A percentile compares a stretch with the other conserved stretches of the same genome.
Evolutionary conservation across 345 rosid species (phyloP).

Genomic region (Corymbia maculata): DNA sequence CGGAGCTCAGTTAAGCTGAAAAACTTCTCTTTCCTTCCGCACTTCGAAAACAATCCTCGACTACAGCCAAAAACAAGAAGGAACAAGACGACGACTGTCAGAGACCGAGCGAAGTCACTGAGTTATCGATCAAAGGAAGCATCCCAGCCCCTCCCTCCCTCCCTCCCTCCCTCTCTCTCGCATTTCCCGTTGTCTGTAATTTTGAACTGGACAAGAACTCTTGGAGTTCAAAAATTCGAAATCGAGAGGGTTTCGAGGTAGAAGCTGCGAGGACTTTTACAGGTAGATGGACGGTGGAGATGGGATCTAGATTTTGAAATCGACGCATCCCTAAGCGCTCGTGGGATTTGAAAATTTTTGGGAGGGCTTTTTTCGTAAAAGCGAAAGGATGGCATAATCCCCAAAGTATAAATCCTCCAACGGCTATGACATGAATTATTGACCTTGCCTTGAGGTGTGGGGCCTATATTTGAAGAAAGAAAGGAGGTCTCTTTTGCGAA

Average conservation of each 20-base stretch:
- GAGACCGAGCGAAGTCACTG: not conserved
- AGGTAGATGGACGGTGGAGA: slow-evolving; percentile 1
- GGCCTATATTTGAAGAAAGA: not conserved
- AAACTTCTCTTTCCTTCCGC: not conserved
- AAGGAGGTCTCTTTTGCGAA: not conserved
- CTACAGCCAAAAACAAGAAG: not conserved
- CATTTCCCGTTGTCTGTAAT: not conserved
- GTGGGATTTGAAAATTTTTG: not conserved
- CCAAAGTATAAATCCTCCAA: not conserved
- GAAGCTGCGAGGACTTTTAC: not conserved
- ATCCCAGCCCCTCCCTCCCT: not conserved
- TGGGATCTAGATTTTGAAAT: not conserved
- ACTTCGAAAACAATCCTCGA: not conserved
- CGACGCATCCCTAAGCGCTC: not conserved
- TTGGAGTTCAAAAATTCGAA: not conserved
- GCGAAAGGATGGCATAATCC: not conserved
- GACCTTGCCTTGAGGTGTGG: not conserved
- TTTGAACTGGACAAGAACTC: not conserved
- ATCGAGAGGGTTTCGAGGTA: not conserved
- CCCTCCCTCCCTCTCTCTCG: not conserved
- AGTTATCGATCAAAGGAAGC: not conserved
- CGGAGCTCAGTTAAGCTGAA: not conserved
- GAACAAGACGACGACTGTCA: not conserved
- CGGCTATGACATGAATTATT: not conserved
- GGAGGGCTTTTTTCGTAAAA: not conserved